Evolutionary conservation across 2,329 filamentous ascomycete genomes (phyloP).

Genomic region (Botrytis cinerea): DNA sequence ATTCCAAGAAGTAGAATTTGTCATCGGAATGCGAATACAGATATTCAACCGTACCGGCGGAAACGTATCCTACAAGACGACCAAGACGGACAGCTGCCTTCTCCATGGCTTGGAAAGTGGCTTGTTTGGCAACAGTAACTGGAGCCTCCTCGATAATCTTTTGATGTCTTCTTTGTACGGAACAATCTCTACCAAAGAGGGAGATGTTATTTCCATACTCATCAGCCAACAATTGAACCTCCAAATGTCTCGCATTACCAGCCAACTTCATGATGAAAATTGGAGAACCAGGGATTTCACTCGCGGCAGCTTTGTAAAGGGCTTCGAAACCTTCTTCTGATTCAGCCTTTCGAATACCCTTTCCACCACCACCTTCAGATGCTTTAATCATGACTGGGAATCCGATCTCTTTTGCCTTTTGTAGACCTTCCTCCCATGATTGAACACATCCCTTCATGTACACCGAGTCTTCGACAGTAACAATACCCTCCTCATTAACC

Average conservation of each 20-base stretch:
- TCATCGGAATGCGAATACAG: slow-evolving; percentile 97
- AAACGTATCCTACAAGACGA: slow-evolving; percentile 94
- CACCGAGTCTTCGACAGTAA: slow-evolving; percentile 82
- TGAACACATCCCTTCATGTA: slow-evolving; percentile 91
- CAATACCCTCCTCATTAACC: slow-evolving; percentile 80
- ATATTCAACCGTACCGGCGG: slow-evolving; percentile 97
- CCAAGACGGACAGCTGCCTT: slow-evolving; percentile 92
- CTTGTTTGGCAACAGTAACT: slow-evolving; percentile 87
- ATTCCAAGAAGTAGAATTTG: slow-evolving; percentile 98
- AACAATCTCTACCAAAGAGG: slow-evolving; percentile 97
- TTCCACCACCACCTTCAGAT: slow-evolving; percentile 98
- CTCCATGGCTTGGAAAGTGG: slow-evolving; percentile 95
- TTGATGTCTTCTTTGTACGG: slow-evolving; percentile 95
- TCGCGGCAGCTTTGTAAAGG: slow-evolving; percentile 93
- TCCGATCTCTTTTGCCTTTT: slow-evolving; percentile 84
- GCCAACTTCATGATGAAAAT: slow-evolving; percentile 99
- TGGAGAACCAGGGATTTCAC: slow-evolving; percentile 95
- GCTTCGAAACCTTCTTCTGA: slow-evolving; percentile 80
- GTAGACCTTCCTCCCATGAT: slow-evolving; percentile 85
- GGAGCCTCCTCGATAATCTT: slow-evolving; percentile 99
- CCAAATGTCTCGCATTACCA: slow-evolving; percentile 92
- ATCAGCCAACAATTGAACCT: slow-evolving; percentile 95
- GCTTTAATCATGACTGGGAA: slow-evolving; percentile 99
- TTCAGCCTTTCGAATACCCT: slow-evolving; percentile 96
- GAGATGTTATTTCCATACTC: slow-evolving; percentile 99